A percentile compares a stretch with the other conserved stretches of the same genome.
Evolutionary conservation across 768 basidiomycete genomes (phyloP).

Genomic region (Phylloporus arenicola): DNA sequence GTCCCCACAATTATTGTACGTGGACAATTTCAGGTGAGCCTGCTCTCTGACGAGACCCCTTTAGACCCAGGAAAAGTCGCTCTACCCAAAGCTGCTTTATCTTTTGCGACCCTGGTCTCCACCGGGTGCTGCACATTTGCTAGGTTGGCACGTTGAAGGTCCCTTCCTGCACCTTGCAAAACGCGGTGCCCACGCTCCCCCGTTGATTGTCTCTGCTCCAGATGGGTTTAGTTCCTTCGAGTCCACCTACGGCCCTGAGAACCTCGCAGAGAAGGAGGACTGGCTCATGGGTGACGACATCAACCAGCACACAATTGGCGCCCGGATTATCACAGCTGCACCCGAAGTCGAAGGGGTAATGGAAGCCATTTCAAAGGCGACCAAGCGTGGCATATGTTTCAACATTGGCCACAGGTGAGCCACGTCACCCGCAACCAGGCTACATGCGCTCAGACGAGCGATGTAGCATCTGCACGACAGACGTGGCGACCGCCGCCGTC

Average conservation of each 20-base stretch:
- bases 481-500: slow-evolving; percentile 66
- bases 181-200: slow-evolving; percentile 75
- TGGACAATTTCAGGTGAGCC: not conserved
- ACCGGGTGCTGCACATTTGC: slow-evolving; percentile 59
- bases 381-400: slow-evolving; percentile 63
- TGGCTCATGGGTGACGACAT: slow-evolving; percentile 51
- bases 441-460: not conserved
- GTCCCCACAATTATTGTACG: slow-evolving; percentile 70
- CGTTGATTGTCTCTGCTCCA: slow-evolving; percentile 56
- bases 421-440: not conserved
- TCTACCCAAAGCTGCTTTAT: slow-evolving; percentile 66
- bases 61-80: slow-evolving; percentile 72
- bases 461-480: slow-evolving; percentile 65
- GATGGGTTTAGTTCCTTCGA: slow-evolving; percentile 68
- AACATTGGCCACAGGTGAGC: slow-evolving; percentile 85
- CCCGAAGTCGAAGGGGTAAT: slow-evolving; percentile 85
- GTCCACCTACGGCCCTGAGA: slow-evolving; percentile 63
- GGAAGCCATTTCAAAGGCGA: slow-evolving; percentile 55
- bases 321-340: slow-evolving; percentile 80
- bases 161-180: slow-evolving; percentile 82
- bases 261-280: slow-evolving; percentile 57
- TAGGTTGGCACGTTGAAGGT: slow-evolving; percentile 91
- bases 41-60: not conserved
- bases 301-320: slow-evolving; percentile 38
- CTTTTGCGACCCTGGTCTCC: slow-evolving; percentile 66